Conservation (phyloP, 2,329 filamentous ascomycete species). For the Neobulgaria alba region DNA sequence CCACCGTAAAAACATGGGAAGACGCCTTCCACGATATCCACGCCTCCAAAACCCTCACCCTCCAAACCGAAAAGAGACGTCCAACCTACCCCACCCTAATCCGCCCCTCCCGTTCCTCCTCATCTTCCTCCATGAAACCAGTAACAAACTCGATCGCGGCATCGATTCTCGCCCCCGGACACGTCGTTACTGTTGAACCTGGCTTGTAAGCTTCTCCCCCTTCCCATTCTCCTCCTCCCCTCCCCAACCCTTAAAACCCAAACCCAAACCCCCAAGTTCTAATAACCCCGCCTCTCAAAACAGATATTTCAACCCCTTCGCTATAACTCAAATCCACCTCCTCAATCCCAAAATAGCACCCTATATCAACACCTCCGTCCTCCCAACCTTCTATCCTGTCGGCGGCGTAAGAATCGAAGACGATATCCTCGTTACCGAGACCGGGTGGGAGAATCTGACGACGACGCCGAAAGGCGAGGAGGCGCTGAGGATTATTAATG, state of each 20-base stretch:
- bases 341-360: conserved; percentile 46
- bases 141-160: conserved; percentile 7
- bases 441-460: conserved; percentile 78
- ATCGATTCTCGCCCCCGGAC: conserved; percentile 45
- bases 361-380: conserved; percentile 55
- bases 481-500: conserved; percentile 51
- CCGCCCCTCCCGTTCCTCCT: too few relatives aligned
- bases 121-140: too few relatives aligned
- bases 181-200: conserved; percentile 73
- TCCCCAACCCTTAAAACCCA: too few relatives aligned
- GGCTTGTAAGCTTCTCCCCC: conserved; percentile 45
- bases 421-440: conserved; percentile 70
- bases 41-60: too few relatives aligned
- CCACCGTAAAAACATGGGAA: conserved; percentile 7
- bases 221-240: too few relatives aligned
- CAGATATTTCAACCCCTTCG: conserved; percentile 67
- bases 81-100: not conserved
- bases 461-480: conserved; percentile 68
- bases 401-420: conserved; percentile 93
- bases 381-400: conserved; percentile 65
- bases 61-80: too few relatives aligned
- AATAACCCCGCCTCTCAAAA: not conserved
- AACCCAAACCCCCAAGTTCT: too few relatives aligned
- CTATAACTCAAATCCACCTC: conserved; percentile 62
- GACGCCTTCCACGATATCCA: conserved; percentile 13